Percentiles rank a stretch among this genome's conserved stretches.
Evolutionary conservation across 1,284 basidiomycete genomes (phyloP).

Genomic region (Sanghuangporus baumii): DNA sequence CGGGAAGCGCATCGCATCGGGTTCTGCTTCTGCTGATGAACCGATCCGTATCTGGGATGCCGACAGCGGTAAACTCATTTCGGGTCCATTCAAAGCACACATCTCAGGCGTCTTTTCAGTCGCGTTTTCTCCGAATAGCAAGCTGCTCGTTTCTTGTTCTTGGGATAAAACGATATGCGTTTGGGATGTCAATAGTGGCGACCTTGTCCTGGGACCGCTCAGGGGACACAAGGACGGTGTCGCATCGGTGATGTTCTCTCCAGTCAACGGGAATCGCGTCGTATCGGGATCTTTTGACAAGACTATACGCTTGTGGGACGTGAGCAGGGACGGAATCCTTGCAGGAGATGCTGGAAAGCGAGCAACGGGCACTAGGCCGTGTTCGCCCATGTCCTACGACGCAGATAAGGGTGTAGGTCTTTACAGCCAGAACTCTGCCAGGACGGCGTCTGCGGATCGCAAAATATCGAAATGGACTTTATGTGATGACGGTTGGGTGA

Average conservation of each 20-base stretch:
- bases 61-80: neutral
- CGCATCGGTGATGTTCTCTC: neutral
- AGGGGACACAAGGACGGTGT: neutral
- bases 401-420: neutral
- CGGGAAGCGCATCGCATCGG: neutral
- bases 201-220: neutral
- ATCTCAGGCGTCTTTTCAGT: neutral
- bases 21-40: neutral
- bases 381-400: neutral
- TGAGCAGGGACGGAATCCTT: neutral
- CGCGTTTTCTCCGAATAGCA: conserved; percentile 1
- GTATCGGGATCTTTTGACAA: neutral
- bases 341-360: neutral
- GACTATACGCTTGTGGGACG: neutral
- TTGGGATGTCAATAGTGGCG: neutral
- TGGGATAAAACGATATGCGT: neutral
- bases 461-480: neutral
- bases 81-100: neutral
- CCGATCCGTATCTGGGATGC: neutral
- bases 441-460: neutral
- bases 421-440: neutral
- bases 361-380: neutral
- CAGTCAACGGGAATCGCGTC: neutral
- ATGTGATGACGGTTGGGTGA: neutral
- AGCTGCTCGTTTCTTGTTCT: neutral